Evolutionary conservation across 192 early-diverging fungal genomes (phyloP).

Genomic region (Mycoemilia scoparia): DNA sequence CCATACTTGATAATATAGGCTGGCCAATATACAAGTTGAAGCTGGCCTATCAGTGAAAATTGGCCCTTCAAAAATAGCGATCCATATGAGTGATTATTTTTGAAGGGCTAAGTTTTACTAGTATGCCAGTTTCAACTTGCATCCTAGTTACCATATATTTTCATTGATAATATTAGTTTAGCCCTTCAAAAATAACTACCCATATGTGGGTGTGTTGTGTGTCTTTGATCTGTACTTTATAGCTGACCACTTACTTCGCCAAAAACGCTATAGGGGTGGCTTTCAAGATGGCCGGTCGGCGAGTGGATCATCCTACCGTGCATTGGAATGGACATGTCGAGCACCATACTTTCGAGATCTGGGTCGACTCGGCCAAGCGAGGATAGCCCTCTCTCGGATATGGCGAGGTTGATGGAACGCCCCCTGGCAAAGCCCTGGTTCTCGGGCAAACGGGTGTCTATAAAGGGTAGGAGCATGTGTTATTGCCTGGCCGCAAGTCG

Average conservation of each 20-base stretch:
- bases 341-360: conserved; percentile 40
- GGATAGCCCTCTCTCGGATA: conserved; percentile 69
- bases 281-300: conserved; percentile 42
- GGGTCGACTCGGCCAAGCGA: conserved; percentile 56
- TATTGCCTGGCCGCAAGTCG: too few species aligned
- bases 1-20: conserved; percentile 1
- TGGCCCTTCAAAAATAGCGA: too few species aligned
- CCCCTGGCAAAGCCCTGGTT: conserved; percentile 32
- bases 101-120: too few species aligned
- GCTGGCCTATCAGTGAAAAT: too few species aligned
- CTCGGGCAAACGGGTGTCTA: conserved; percentile 45
- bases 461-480: conserved; percentile 2
- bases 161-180: too few species aligned
- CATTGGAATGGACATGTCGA: conserved; percentile 70
- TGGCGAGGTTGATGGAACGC: conserved; percentile 85
- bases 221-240: conserved; percentile 14
- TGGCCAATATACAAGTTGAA: too few species aligned
- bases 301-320: conserved; percentile 81
- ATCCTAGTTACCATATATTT: too few species aligned
- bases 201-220: not conserved
- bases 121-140: too few species aligned
- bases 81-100: too few species aligned
- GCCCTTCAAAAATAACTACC: too few species aligned
- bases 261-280: conserved; percentile 75
- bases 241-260: too few species aligned